Evolutionary conservation across 108 stramenopile genomes (phyloP).

Genomic region (Pseudonitzschia multiseries): DNA sequence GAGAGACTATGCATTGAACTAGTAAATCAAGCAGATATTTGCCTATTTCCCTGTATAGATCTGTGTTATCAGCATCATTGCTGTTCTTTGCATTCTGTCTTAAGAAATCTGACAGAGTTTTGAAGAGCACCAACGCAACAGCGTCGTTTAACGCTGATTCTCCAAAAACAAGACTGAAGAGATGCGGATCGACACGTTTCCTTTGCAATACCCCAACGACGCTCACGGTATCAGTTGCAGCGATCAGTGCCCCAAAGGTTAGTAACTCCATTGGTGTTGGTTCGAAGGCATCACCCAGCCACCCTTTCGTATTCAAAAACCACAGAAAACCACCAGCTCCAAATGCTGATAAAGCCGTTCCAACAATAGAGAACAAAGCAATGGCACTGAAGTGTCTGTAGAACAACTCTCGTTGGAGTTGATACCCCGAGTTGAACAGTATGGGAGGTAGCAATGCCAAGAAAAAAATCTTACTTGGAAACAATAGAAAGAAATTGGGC

Average conservation of each 20-base stretch:
- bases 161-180: constrained; percentile 85
- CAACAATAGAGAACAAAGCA: constrained; percentile 56
- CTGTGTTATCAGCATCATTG: constrained; percentile 13
- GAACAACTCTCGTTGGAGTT: constrained; percentile 59
- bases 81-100: constrained; percentile 18
- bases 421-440: constrained; percentile 83
- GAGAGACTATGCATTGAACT: constrained; percentile 50
- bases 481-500: constrained; percentile 41
- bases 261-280: constrained; percentile 60
- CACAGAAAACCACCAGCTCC: constrained; percentile 47
- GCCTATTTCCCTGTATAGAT: constrained; percentile 27
- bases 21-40: constrained; percentile 46
- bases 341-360: constrained; percentile 64
- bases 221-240: constrained; percentile 83
- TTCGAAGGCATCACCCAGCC: constrained; percentile 59
- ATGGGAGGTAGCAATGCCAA: constrained; percentile 79
- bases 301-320: constrained; percentile 18
- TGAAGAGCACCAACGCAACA: constrained; percentile 77
- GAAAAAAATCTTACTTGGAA: constrained; percentile 73
- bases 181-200: constrained; percentile 68
- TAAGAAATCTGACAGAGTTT: constrained; percentile 40
- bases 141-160: constrained; percentile 88
- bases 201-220: constrained; percentile 66
- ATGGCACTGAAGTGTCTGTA: constrained; percentile 67
- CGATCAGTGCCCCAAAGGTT: constrained; percentile 77